Base-by-base conservation (phyloP, 306 rosid species). In the Elaeagnus macrophylla region DNA sequence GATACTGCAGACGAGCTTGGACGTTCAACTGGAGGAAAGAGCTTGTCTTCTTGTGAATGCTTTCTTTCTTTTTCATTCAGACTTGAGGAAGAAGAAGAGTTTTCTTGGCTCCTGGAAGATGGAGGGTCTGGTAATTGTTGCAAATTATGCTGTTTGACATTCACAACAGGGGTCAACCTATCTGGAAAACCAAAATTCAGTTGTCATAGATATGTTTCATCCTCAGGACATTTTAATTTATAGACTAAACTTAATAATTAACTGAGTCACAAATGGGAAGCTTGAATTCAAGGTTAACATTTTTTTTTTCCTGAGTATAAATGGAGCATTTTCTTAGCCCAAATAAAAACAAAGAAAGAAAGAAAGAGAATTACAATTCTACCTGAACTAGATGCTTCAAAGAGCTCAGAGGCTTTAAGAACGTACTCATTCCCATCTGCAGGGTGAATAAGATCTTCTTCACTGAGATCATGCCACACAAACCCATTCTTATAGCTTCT, bases 391-490 rank as follows among this genome's bases (percentile, higher is more conserved):
- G 86, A 65, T 58, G 86, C 94, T 38, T 82, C 91, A 62, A 90
- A 83, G 59, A 90, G 83, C 79, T 90, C 97, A 1, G 97, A 90
- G 37, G 95, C 97, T 72, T 90, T 90, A 67, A 90, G 97, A 35
- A 90, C 95, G 43, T 83, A 90, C 71, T 90, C 97, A 47, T 57
- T 79, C 60, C 94, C 95, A 64, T 90, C 95, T 37, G 95, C 86
- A 7, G 94, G 90, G 49, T 61, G 81, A 67, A 90, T 83, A 43
- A 79, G 57, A 71, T 90, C 97, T 71, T 83, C 83, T 70, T 86
- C 94, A 56, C 69, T 53, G 11, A 90, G 94, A 74, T 90, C 97
- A 77, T 90, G 97, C 97, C 97, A 90, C 60, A 90, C 97, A 68
- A 71, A 90, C 47, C 97, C 97, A 39, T 71, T 86, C 75, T 75